Conservation (phyloP, 2,329 filamentous ascomycete species). For the Monosporascus sp. region DNA sequence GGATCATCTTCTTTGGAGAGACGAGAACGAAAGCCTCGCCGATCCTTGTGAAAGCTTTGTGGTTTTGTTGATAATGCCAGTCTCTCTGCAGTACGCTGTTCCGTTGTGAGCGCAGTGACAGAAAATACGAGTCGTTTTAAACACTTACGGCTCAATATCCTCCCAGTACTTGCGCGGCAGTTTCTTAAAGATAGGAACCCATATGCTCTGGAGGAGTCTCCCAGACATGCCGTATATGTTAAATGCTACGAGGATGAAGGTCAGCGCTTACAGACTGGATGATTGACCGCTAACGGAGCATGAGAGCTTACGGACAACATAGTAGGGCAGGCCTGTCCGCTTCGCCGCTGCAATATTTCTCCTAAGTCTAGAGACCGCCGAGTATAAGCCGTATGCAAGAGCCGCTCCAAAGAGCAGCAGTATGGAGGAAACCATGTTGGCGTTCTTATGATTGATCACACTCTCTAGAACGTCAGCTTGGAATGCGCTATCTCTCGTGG, state of each 20-base stretch:
- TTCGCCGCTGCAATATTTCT: slow-evolving; percentile 46
- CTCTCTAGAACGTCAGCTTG: neutral
- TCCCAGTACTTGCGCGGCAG: slow-evolving; percentile 53
- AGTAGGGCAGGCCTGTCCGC: slow-evolving; percentile 46
- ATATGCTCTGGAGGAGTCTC: slow-evolving; percentile 49
- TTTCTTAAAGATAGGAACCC: slow-evolving; percentile 48
- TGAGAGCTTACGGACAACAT: slow-evolving; percentile 43
- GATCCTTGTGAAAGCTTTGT: slow-evolving; percentile 51
- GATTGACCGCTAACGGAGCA: neutral
- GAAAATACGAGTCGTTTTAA: neutral
- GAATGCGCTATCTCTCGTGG: neutral
- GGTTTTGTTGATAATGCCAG: slow-evolving; percentile 52
- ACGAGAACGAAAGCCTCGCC: slow-evolving; percentile 64
- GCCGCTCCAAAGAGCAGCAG: slow-evolving; percentile 28
- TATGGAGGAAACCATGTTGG: slow-evolving; percentile 32
- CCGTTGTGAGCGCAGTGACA: slow-evolving; percentile 31
- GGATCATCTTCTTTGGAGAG: slow-evolving; percentile 45
- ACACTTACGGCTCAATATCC: slow-evolving; percentile 53
- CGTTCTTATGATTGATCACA: neutral
- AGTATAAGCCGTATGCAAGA: slow-evolving; percentile 29
- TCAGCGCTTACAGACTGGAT: slow-evolving; percentile 5
- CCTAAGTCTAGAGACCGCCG: slow-evolving; percentile 28
- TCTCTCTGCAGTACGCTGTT: slow-evolving; percentile 45
- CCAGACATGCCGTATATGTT: slow-evolving; percentile 48
- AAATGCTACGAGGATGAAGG: slow-evolving; percentile 31